These are phyloP conservation scores for Sphaerostilbella broomeana DNA, from an alignment of 2,329 filamentous ascomycete species.

Conservation along the genomic window DNA sequence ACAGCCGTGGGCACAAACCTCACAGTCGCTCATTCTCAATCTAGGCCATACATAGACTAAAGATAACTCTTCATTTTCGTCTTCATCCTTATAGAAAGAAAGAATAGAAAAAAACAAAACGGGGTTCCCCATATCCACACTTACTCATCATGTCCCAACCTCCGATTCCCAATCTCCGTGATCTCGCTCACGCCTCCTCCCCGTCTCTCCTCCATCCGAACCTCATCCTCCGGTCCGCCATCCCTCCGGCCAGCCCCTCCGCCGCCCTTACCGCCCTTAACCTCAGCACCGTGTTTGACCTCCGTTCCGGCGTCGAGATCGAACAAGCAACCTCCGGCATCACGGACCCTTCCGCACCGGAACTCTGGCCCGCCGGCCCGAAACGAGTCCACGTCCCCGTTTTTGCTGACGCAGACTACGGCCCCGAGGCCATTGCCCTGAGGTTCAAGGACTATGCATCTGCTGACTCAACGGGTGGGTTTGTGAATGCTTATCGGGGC, in stretches of 20 bases:
- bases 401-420: conserved; percentile 54
- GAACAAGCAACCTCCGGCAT: conserved; percentile 31
- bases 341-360: conserved; percentile 13
- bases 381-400: conserved; percentile 56
- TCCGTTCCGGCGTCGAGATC: conserved; percentile 58
- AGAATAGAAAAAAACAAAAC: no score
- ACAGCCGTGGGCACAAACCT: no score
- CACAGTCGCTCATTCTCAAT: no score
- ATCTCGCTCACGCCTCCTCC: conserved; percentile 48
- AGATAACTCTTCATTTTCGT: no score
- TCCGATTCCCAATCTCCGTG: conserved; percentile 58
- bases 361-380: conserved; percentile 27
- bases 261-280: conserved; percentile 46
- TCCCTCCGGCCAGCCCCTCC: conserved; percentile 51
- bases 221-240: conserved; percentile 62
- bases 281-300: conserved; percentile 62
- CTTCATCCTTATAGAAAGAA: no score
- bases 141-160: conserved; percentile 6
- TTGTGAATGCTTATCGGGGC: conserved; percentile 55
- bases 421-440: conserved; percentile 55
- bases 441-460: conserved; percentile 55
- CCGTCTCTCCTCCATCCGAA: conserved; percentile 47
- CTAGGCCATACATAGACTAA: no score
- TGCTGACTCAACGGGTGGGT: conserved; percentile 46
- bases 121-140: no score